Evolutionary conservation across 2,329 filamentous ascomycete species (phyloP).

Genomic region (Penicillium thymicola): DNA sequence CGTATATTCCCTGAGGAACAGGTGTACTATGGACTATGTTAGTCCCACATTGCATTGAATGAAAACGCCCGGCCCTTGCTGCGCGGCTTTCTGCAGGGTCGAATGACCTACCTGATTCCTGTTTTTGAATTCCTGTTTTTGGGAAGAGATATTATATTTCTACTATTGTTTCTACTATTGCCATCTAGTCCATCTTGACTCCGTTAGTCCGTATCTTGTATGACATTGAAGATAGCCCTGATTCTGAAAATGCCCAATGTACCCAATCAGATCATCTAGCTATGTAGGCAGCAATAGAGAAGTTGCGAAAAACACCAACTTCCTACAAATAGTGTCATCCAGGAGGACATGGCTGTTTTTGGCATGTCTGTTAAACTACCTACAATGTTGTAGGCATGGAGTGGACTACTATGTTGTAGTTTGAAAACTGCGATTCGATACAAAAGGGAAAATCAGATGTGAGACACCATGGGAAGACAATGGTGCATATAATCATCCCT

Average conservation of each 20-base stretch:
- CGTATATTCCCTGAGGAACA: not conserved
- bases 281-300: not conserved
- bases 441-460: too few species aligned
- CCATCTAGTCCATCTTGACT: not conserved
- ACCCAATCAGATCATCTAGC: not conserved
- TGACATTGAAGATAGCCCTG: not conserved
- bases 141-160: too few species aligned
- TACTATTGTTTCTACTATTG: not conserved
- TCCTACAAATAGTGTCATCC: not conserved
- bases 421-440: not conserved
- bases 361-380: not conserved
- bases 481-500: not conserved
- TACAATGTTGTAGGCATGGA: not conserved
- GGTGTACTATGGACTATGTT: not conserved
- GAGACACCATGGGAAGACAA: not conserved
- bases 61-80: not conserved
- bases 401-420: not conserved
- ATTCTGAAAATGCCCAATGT: not conserved
- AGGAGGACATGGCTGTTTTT: not conserved
- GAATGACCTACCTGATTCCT: not conserved
- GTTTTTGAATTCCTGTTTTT: not conserved
- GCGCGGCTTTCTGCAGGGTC: slow-evolving; percentile 4
- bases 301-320: not conserved
- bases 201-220: not conserved
- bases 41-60: not conserved